These are phyloP conservation scores for Hypoxylon sp. DNA, from an alignment of 2,329 filamentous ascomycete genomes.

Conservation along the genomic window DNA sequence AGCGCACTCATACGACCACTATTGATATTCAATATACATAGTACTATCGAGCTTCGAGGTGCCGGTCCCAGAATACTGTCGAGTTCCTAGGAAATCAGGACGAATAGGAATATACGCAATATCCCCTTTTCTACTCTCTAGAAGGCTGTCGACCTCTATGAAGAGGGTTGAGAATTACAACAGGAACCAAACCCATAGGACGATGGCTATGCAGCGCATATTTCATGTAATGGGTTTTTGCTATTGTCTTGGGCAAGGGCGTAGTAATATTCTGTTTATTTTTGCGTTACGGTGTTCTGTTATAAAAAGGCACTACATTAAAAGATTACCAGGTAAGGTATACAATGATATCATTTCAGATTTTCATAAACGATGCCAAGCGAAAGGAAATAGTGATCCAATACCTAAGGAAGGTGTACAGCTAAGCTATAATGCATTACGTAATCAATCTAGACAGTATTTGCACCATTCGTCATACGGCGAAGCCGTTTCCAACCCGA, in stretches of 20 bases:
- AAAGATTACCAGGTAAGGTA: slow-evolving; percentile 9
- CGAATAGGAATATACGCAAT: background rate
- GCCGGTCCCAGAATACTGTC: background rate
- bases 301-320: background rate
- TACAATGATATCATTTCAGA: slow-evolving; percentile 24
- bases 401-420: background rate
- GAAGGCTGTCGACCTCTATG: background rate
- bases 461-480: too few relatives aligned
- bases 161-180: background rate
- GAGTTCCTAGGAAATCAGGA: background rate
- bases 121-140: background rate
- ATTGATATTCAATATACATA: background rate
- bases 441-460: background rate
- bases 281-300: background rate
- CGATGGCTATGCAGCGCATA: slow-evolving; percentile 3
- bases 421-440: background rate
- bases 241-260: background rate
- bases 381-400: too few relatives aligned
- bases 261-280: background rate
- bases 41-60: background rate
- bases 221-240: slow-evolving; percentile 4
- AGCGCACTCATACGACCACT: background rate
- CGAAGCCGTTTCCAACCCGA: too few relatives aligned
- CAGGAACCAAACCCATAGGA: background rate
- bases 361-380: background rate